Conservation (phyloP, 495 filamentous ascomycete genomes). For the Hamigera avellanea region DNA sequence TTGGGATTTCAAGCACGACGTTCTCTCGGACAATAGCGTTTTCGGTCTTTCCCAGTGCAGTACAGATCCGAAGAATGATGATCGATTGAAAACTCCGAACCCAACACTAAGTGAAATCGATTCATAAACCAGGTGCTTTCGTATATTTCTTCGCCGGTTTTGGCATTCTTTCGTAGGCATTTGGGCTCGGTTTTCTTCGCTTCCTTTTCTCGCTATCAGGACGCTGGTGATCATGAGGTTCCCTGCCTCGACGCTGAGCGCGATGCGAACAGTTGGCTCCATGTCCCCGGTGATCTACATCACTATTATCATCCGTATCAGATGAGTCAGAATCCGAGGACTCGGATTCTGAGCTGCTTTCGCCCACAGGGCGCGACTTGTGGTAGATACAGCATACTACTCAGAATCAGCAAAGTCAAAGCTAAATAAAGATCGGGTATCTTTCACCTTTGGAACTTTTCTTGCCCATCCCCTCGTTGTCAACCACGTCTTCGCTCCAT, state of each 20-base stretch:
- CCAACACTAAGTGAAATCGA: too few species aligned
- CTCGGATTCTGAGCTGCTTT: constrained; percentile 71
- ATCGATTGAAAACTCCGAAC: too few species aligned
- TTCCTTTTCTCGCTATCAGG: constrained; percentile 23
- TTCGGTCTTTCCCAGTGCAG: too few species aligned
- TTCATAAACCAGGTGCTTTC: neutral
- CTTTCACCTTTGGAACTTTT: constrained; percentile 92
- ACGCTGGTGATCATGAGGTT: constrained; percentile 1
- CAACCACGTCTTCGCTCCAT: constrained; percentile 89
- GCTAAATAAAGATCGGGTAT: too few species aligned
- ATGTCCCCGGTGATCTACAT: constrained; percentile 19
- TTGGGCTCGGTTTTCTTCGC: constrained; percentile 62
- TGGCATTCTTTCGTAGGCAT: constrained; percentile 92
- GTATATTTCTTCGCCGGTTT: constrained; percentile 26
- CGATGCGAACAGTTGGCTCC: constrained; percentile 9
- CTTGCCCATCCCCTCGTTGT: constrained; percentile 91
- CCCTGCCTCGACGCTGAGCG: constrained; percentile 9
- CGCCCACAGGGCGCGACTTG: constrained; percentile 67
- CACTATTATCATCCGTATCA: constrained; percentile 47
- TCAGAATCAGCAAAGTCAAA: constrained; percentile 1
- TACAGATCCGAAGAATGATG: too few species aligned
- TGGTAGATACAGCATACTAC: constrained; percentile 98
- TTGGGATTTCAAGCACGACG: too few species aligned
- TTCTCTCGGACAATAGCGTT: too few species aligned
- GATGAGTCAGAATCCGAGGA: constrained; percentile 48